Evolutionary conservation across 2,329 filamentous ascomycete genomes (phyloP), one percentile per base, ranked within the genome.

Genomic region (Aureobasidium subglaciale): DNA sequence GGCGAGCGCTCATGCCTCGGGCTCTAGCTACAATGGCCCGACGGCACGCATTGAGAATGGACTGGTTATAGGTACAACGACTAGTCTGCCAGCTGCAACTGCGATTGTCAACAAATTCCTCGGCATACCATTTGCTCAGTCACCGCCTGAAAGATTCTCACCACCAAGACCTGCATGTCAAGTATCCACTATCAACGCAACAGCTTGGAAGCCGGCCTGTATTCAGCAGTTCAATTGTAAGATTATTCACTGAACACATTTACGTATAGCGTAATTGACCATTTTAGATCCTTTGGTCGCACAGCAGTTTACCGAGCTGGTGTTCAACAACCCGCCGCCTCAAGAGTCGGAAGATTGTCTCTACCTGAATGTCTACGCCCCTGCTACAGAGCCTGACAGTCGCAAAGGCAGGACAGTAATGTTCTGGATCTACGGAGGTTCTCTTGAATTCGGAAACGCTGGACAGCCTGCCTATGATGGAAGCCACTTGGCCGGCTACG

Each of bases 361-460:
- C 22, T 68, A 68, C 50, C 57, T 70, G 24, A 70, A 70, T 38
- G 61, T 70, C 10, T 70, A 65, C 32, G 60, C 65, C 8, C 68
- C 68, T 11, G 61, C 60, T n/a, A 60, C 63, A 16, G 62, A 63
- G 16, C 56, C 65, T 1, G 61, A 64, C 10, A 46, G 59, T 6
- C 63, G 61, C 40, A 38, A 38, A n/a, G 66, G 65, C 2, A 58
- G 64, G 13, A 34, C 66, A 9, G 68, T 70, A 2, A 27, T 70
- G 54, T 69, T 70, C 60, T 70, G 66, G 65, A 63, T 70, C 34
- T 69, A 69, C 27, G 68, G 68, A 10, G 68, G 68, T 5, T 57
- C 56, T 43, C 53, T 69, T 5, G 45, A 66, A 30, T 69, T 68
- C 45, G 67, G 68, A 2, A 63, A 60, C 52, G 66, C 65, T 16